Conservation (phyloP, 2,329 filamentous ascomycete genomes). For the Hypoxylon rubiginosum region DNA sequence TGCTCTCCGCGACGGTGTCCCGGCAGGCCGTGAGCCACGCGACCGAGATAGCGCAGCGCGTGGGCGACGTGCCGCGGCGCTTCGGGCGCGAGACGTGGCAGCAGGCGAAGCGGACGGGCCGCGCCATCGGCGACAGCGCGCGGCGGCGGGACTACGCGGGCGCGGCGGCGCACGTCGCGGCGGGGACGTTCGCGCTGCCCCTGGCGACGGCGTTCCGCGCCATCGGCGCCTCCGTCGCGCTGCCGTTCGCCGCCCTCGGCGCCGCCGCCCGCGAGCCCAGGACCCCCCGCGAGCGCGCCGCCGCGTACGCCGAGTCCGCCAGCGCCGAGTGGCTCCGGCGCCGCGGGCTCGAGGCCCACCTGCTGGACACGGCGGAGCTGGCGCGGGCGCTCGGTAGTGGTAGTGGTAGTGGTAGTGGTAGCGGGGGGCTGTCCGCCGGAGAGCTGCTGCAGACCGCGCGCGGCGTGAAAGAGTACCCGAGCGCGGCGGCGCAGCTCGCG, state of each 20-base stretch:
- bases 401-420: too few relatives aligned
- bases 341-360: conserved; percentile 55
- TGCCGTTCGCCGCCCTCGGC: conserved; percentile 54
- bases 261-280: conserved; percentile 56
- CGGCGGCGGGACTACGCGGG: conserved; percentile 58
- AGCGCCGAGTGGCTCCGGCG: conserved; percentile 60
- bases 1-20: conserved; percentile 60
- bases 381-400: conserved; percentile 27
- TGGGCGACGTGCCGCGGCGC: conserved; percentile 54
- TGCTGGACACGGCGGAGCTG: conserved; percentile 53
- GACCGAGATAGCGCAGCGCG: conserved; percentile 55
- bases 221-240: conserved; percentile 51
- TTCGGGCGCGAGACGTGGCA: conserved; percentile 55
- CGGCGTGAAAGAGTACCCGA: conserved; percentile 17
- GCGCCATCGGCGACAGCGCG: conserved; percentile 53
- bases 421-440: conserved; percentile 53
- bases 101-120: conserved; percentile 56
- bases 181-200: conserved; percentile 57
- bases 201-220: conserved; percentile 55
- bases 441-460: conserved; percentile 58
- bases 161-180: conserved; percentile 54
- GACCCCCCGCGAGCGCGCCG: conserved; percentile 58
- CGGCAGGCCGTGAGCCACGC: conserved; percentile 61
- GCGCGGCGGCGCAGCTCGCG: conserved; percentile 36
- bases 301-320: conserved; percentile 58